Conservation (phyloP, 495 filamentous ascomycete species). For the Penicillium cinerascens region DNA sequence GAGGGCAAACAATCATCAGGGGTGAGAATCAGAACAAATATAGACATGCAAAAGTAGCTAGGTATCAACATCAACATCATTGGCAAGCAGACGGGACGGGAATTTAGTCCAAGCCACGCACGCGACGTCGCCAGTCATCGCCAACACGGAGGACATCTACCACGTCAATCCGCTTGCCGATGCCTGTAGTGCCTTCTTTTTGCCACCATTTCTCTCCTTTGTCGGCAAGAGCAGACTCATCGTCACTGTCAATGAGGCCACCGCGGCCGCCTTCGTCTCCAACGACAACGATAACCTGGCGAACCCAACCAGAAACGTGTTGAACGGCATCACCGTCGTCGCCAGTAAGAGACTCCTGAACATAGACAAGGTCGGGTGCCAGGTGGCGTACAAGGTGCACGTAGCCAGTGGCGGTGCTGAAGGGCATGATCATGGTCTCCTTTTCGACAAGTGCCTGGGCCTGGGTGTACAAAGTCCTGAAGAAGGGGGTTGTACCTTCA, state of each 20-base stretch:
- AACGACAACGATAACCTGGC: conserved; percentile 79
- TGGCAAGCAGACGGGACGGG: neutral
- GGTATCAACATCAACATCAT: conserved; percentile 29
- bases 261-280: conserved; percentile 80
- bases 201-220: conserved; percentile 76
- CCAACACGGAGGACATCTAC: conserved; percentile 73
- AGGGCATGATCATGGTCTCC: conserved; percentile 80
- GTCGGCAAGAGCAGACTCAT: conserved; percentile 60
- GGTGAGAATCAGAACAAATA: conserved; percentile 18
- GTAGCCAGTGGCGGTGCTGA: conserved; percentile 72
- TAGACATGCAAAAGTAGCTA: conserved; percentile 27
- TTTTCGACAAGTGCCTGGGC: conserved; percentile 74
- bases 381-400: conserved; percentile 82
- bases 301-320: conserved; percentile 77
- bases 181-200: conserved; percentile 70
- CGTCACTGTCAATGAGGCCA: conserved; percentile 86
- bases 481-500: conserved; percentile 50
- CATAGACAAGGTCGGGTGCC: conserved; percentile 75
- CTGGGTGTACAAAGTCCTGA: conserved; percentile 72
- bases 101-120: conserved; percentile 64
- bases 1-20: conserved; percentile 28
- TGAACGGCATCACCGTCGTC: conserved; percentile 64
- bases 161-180: conserved; percentile 81
- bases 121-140: conserved; percentile 78
- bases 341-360: conserved; percentile 75